These are phyloP conservation scores for Echinochloa phyllopogon DNA, from an alignment of 176 grass and related monocot species.

Conservation along the genomic window DNA sequence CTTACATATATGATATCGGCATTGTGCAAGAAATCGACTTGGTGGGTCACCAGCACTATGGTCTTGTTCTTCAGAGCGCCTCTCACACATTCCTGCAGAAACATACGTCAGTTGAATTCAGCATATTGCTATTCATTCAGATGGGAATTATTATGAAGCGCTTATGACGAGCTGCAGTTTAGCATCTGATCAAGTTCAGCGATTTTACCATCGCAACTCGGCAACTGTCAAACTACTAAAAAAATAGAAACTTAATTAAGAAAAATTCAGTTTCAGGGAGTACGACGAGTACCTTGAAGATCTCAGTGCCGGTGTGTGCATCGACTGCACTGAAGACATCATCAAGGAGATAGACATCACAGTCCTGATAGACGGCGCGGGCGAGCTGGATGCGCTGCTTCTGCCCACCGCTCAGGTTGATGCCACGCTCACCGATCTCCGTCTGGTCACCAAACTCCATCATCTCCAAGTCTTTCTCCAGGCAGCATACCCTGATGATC, in stretches of 20 bases:
- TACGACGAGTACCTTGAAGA: slow-evolving; percentile 71
- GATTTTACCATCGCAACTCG: not conserved
- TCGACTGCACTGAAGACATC: slow-evolving; percentile 97
- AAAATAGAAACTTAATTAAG: not conserved
- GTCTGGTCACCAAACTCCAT: slow-evolving; percentile 99
- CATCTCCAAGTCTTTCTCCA: slow-evolving; percentile 97
- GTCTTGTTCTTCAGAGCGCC: slow-evolving; percentile 89
- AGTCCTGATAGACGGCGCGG: slow-evolving; percentile 91
- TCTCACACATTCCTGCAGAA: slow-evolving; percentile 76
- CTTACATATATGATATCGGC: slow-evolving; percentile 86
- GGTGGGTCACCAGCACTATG: slow-evolving; percentile 88
- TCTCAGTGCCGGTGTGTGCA: slow-evolving; percentile 83
- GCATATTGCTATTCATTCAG: not conserved
- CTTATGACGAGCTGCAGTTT: not conserved
- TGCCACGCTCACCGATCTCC: slow-evolving; percentile 96
- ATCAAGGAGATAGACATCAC: slow-evolving; percentile 89
- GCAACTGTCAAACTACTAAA: not conserved
- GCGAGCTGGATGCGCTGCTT: slow-evolving; percentile 99
- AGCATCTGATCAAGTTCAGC: not conserved
- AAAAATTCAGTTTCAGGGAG: not conserved
- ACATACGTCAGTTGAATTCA: not conserved
- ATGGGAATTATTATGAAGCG: not conserved
- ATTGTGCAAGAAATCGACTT: slow-evolving; percentile 99
- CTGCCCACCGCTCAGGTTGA: slow-evolving; percentile 96
- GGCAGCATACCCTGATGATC: slow-evolving; percentile 82